Evolutionary conservation across 495 filamentous ascomycete species (phyloP).

Genomic region (Cryomyces antarcticus): DNA sequence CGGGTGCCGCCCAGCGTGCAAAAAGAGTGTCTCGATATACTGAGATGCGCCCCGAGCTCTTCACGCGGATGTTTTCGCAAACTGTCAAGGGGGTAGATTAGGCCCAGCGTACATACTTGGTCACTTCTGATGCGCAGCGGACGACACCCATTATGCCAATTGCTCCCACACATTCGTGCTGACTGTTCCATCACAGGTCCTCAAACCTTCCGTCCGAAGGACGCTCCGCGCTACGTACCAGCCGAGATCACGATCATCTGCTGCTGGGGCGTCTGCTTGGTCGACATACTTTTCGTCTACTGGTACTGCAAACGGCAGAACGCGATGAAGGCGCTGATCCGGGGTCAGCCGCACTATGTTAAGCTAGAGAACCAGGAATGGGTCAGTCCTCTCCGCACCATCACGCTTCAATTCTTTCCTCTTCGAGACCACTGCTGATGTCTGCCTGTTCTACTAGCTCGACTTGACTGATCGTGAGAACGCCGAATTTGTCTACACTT

Average conservation of each 20-base stretch:
- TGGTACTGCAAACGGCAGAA: conserved; percentile 43
- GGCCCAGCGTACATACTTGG: too few relatives aligned
- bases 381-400: conserved; percentile 13
- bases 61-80: too few relatives aligned
- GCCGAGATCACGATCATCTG: conserved; percentile 49
- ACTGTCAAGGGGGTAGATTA: too few relatives aligned
- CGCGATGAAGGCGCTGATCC: conserved; percentile 32
- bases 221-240: conserved; percentile 41
- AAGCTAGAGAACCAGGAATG: conserved; percentile 43
- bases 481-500: conserved; percentile 19
- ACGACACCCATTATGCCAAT: too few relatives aligned
- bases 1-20: neutral
- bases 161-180: neutral
- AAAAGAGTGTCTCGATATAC: neutral
- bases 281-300: conserved; percentile 39
- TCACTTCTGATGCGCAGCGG: too few relatives aligned
- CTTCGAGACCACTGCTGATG: conserved; percentile 2
- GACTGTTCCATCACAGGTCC: conserved; percentile 20
- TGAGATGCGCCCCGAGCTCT: neutral
- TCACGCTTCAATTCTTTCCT: neutral
- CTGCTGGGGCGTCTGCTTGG: conserved; percentile 35
- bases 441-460: conserved; percentile 17
- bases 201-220: conserved; percentile 36
- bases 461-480: conserved; percentile 38
- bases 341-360: conserved; percentile 34